These are phyloP conservation scores for Scheffersomyces amazonensis DNA, from an alignment of 805 yeast genomes.

Conservation along the genomic window DNA sequence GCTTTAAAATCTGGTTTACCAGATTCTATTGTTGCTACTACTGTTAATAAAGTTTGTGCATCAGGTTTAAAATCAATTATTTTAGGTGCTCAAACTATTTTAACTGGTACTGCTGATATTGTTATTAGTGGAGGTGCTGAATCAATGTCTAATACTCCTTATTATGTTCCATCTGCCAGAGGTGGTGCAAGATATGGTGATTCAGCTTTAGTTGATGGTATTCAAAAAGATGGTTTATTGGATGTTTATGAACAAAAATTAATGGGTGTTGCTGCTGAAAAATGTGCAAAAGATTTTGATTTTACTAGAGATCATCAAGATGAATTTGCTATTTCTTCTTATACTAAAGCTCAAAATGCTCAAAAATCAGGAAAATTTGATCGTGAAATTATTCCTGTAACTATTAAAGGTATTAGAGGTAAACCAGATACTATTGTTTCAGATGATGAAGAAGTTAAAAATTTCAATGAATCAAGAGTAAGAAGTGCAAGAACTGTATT, in stretches of 20 bases:
- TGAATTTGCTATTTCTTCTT: constrained; percentile 78
- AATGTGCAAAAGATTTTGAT: constrained; percentile 81
- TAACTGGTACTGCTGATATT: constrained; percentile 86
- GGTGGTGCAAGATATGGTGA: constrained; percentile 90
- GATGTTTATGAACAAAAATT: constrained; percentile 87
- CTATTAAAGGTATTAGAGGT: constrained; percentile 83
- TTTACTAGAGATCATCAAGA: constrained; percentile 87
- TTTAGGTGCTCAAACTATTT: constrained; percentile 84
- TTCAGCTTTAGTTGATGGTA: constrained; percentile 74
- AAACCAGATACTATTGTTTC: constrained; percentile 75
- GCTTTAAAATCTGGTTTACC: constrained; percentile 87
- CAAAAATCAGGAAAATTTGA: constrained; percentile 77
- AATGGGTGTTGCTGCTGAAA: constrained; percentile 98
- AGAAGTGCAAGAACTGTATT: constrained; percentile 89
- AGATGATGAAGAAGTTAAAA: constrained; percentile 80
- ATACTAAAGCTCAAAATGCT: constrained; percentile 83
- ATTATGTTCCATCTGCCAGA: constrained; percentile 84
- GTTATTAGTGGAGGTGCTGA: constrained; percentile 98
- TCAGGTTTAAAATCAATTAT: constrained; percentile 92
- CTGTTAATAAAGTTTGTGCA: constrained; percentile 96
- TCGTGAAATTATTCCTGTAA: constrained; percentile 81
- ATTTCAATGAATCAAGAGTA: constrained; percentile 74
- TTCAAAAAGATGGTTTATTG: constrained; percentile 86
- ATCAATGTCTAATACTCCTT: constrained; percentile 94
- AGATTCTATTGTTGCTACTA: constrained; percentile 76